Evolutionary conservation across 768 basidiomycete species (phyloP).

Genomic region (Rhizopogon rudus): DNA sequence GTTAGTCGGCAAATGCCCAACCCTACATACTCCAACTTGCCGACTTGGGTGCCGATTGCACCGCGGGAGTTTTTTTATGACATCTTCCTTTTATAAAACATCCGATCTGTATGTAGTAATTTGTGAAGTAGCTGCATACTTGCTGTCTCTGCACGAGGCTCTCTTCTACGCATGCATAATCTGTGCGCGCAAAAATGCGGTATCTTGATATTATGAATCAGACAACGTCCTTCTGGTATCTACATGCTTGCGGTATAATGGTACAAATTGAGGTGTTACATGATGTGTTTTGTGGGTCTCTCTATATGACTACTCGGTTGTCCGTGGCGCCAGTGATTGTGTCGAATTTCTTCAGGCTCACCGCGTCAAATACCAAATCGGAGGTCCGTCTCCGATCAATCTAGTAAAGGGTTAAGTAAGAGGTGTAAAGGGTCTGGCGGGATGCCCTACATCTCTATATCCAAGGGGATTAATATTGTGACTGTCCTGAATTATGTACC

Average conservation of each 20-base stretch:
- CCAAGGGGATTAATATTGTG: conserved; percentile 4
- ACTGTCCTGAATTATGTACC: conserved; percentile 6
- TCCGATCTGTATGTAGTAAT: too few species aligned
- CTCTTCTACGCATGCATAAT: neutral
- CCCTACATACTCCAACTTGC: too few species aligned
- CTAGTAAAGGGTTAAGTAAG: conserved; percentile 3
- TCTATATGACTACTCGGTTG: neutral
- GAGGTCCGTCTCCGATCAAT: conserved; percentile 9
- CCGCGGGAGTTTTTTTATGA: too few species aligned
- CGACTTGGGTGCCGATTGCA: too few species aligned
- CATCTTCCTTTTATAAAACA: too few species aligned
- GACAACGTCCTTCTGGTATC: neutral
- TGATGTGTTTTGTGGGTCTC: neutral
- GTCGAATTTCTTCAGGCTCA: conserved; percentile 11
- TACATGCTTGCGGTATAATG: neutral
- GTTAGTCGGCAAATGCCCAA: too few species aligned
- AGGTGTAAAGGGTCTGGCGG: neutral
- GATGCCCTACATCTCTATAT: conserved; percentile 9
- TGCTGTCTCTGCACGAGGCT: too few species aligned
- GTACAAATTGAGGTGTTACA: neutral
- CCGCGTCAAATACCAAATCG: conserved; percentile 16
- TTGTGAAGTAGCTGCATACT: too few species aligned
- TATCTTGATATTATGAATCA: neutral
- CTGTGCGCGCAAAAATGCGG: neutral
- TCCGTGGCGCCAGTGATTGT: neutral